Evolutionary conservation across 805 yeast species (phyloP).

Genomic region (Sugiyamaella boreocaroliniensis): DNA sequence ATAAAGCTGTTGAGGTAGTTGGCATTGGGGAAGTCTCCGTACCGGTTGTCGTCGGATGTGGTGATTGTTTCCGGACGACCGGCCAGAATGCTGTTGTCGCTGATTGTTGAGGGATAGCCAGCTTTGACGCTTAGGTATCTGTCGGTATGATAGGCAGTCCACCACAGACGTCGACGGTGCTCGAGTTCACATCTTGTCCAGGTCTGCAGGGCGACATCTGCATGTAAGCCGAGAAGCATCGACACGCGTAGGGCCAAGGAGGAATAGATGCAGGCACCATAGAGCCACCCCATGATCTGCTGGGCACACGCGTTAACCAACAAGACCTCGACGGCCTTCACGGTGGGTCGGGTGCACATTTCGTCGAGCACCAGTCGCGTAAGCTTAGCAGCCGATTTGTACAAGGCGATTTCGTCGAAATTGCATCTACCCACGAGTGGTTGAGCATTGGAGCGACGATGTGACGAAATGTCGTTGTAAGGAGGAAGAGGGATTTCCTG

Average conservation of each 20-base stretch:
- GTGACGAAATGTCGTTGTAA: no score
- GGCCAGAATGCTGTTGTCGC: constrained; percentile 17
- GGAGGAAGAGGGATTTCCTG: no score
- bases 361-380: constrained; percentile 13
- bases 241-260: constrained; percentile 19
- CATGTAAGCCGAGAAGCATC: constrained; percentile 20
- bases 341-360: constrained; percentile 8
- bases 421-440: not conserved
- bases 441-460: not conserved
- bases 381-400: constrained; percentile 12
- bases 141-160: constrained; percentile 22
- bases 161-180: constrained; percentile 22
- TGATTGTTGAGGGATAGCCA: constrained; percentile 20
- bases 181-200: constrained; percentile 14
- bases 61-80: constrained; percentile 9
- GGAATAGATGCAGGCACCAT: constrained; percentile 14
- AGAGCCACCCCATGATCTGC: constrained; percentile 17
- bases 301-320: constrained; percentile 18
- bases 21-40: constrained; percentile 17
- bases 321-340: constrained; percentile 16
- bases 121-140: constrained; percentile 20
- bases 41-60: not conserved
- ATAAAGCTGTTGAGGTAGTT: constrained; percentile 18
- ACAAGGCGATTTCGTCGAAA: constrained; percentile 10
- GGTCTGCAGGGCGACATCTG: constrained; percentile 13